Conservation (phyloP, 768 basidiomycete genomes). For the Rhizopogon roseolus region DNA sequence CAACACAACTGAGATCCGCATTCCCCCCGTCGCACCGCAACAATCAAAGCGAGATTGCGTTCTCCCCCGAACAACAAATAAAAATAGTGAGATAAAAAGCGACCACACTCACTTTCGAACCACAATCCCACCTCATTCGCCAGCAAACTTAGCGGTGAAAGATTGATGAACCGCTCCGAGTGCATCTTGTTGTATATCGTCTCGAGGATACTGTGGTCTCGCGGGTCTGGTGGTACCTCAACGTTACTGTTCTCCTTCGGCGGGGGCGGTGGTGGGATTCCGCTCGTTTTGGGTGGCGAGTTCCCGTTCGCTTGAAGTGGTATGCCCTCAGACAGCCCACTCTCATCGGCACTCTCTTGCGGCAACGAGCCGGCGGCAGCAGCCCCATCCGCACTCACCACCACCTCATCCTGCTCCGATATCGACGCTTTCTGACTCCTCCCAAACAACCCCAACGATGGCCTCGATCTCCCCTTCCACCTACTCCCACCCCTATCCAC, state of each 20-base stretch:
- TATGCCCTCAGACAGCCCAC: not conserved
- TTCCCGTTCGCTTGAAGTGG: no score
- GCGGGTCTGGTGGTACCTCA: slow-evolving; percentile 41
- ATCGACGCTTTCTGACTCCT: no score
- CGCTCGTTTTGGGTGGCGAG: not conserved
- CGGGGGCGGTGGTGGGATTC: no score
- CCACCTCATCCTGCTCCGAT: no score
- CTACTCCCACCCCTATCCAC: not conserved
- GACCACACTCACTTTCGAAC: slow-evolving; percentile 50
- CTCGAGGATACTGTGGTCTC: slow-evolving; percentile 63
- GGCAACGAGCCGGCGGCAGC: no score
- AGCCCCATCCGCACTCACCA: no score
- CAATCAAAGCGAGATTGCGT: not conserved
- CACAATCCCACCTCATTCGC: slow-evolving; percentile 51
- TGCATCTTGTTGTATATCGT: slow-evolving; percentile 67
- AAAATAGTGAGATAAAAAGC: slow-evolving; percentile 2
- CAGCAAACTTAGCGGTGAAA: slow-evolving; percentile 57
- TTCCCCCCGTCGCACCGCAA: not conserved
- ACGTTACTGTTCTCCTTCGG: not conserved
- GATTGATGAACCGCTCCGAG: slow-evolving; percentile 62
- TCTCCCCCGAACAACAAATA: not conserved
- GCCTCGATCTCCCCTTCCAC: not conserved
- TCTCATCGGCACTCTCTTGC: not conserved
- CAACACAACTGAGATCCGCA: no score
- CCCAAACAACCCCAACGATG: no score